Conservation (phyloP, 2,329 filamentous ascomycete species). For the Ophiostoma australiae region DNA sequence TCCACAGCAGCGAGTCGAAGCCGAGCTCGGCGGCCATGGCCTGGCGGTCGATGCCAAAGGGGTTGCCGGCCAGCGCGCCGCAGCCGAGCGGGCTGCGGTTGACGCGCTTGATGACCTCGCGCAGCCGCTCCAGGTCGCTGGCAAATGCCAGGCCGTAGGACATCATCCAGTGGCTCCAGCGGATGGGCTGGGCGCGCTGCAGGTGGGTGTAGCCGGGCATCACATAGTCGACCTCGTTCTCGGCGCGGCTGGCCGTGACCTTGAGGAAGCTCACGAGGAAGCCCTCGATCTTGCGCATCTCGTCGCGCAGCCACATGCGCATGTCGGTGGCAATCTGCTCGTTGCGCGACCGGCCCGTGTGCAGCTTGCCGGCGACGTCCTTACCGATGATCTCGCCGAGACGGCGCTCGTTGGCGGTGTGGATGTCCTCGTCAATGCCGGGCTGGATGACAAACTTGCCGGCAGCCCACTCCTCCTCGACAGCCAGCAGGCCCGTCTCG, state of each 20-base stretch:
- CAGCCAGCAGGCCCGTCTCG: constrained; percentile 61
- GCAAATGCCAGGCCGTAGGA: constrained; percentile 68
- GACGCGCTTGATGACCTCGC: constrained; percentile 67
- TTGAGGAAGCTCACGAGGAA: constrained; percentile 65
- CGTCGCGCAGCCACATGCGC: constrained; percentile 79
- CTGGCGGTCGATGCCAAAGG: constrained; percentile 74
- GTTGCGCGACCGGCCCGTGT: constrained; percentile 82
- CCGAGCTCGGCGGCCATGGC: constrained; percentile 75
- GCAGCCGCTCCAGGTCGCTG: constrained; percentile 69
- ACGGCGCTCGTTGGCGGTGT: constrained; percentile 67
- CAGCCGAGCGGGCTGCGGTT: constrained; percentile 68
- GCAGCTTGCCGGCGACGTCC: constrained; percentile 79
- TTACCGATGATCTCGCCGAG: constrained; percentile 82
- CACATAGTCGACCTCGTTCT: constrained; percentile 67
- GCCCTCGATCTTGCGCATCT: constrained; percentile 63
- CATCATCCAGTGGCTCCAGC: constrained; percentile 78
- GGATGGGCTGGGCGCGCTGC: constrained; percentile 73
- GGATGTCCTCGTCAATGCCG: constrained; percentile 55
- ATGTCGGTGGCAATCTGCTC: constrained; percentile 89
- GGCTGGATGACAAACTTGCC: constrained; percentile 49
- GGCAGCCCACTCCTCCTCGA: constrained; percentile 50
- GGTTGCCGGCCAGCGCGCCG: constrained; percentile 75
- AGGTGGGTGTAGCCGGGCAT: constrained; percentile 90
- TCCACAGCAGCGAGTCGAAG: constrained; percentile 69
- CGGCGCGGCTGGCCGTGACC: constrained; percentile 64